phyloP scores from a whole-genome alignment of 768 basidiomycete genomes.

The Suillus bovinus region DNA sequence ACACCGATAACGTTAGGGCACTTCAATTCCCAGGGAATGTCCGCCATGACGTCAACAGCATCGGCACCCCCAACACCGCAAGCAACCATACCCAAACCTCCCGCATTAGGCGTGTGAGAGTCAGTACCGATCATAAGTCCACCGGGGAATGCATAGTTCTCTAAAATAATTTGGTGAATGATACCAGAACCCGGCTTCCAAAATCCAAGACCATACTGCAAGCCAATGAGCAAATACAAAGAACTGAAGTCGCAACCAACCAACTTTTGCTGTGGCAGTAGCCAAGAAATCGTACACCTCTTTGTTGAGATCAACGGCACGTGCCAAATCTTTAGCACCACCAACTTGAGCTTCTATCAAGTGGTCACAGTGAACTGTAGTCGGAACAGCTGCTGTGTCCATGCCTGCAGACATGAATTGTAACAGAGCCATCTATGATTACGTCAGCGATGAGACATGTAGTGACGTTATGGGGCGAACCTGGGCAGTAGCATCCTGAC shows the following conservation, averaged over 20 bases:
- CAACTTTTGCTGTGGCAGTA: constrained; percentile 89
- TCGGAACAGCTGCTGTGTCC: constrained; percentile 95
- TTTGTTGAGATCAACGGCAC: constrained; percentile 92
- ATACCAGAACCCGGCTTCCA: constrained; percentile 99
- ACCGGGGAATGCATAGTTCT: constrained; percentile 99
- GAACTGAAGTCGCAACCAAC: constrained; percentile 14
- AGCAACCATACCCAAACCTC: constrained; percentile 98
- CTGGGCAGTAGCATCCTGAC: constrained; percentile 90
- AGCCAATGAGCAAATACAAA: background rate
- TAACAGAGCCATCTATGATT: constrained; percentile 89
- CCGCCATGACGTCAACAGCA: constrained; percentile 99
- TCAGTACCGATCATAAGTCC: constrained; percentile 99
- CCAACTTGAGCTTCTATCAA: constrained; percentile 97
- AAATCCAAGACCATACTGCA: constrained; percentile 95
- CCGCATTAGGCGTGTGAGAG: constrained; percentile 98
- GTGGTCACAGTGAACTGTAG: constrained; percentile 99
- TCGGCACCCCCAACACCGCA: constrained; percentile 99
- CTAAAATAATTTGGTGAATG: constrained; percentile 98
- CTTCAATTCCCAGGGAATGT: constrained; percentile 98
- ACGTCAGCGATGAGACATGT: constrained; percentile 25
- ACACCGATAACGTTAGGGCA: constrained; percentile 99
- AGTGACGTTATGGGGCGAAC: constrained; percentile 39
- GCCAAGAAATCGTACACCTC: constrained; percentile 99
- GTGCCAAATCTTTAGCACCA: constrained; percentile 89
- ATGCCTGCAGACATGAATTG: constrained; percentile 99